Percentiles rank a stretch among this genome's conserved stretches.
Conservation (phyloP, 1,284 basidiomycete genomes). For the Trichosporon asahii region DNA sequence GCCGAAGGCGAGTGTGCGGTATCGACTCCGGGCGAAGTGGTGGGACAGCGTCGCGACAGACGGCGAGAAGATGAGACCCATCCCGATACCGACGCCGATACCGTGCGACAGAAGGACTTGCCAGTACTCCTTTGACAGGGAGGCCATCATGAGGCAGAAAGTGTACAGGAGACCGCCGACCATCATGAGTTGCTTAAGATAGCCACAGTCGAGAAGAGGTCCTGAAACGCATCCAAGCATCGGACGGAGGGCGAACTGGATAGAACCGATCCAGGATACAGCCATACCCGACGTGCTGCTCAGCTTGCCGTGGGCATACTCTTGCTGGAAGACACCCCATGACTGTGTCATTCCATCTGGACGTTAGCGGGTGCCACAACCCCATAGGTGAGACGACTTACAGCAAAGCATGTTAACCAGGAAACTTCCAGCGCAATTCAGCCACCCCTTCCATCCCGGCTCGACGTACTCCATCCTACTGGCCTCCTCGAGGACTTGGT, state of each 20-base stretch:
- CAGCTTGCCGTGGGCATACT: constrained; percentile 30
- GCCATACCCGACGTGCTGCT: constrained; percentile 22
- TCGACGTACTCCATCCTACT: constrained; percentile 12
- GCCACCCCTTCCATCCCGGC: constrained; percentile 16
- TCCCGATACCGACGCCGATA: constrained; percentile 32
- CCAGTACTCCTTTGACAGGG: constrained; percentile 60
- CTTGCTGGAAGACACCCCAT: constrained; percentile 41
- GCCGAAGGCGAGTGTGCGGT: constrained; percentile 40
- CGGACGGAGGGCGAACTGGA: constrained; percentile 59
- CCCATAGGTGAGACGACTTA: constrained; percentile 15
- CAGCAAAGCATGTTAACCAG: constrained; percentile 38
- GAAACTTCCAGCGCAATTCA: constrained; percentile 21
- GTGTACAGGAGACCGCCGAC: constrained; percentile 56
- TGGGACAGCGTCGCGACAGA: constrained; percentile 56
- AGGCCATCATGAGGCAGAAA: constrained; percentile 58
- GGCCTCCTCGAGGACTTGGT: neutral
- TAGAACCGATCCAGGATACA: constrained; percentile 67
- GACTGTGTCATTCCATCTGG: constrained; percentile 43
- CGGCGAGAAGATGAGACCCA: constrained; percentile 57
- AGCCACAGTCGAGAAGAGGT: constrained; percentile 62
- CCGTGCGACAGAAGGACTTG: constrained; percentile 48
- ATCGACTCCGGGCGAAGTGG: constrained; percentile 54
- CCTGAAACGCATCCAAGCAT: constrained; percentile 56
- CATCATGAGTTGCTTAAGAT: constrained; percentile 56
- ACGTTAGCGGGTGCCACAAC: neutral